Evolutionary conservation across 2,329 filamentous ascomycete genomes (phyloP), one percentile per base, ranked within the genome.

Genomic region (Periconia macrospinosa): DNA sequence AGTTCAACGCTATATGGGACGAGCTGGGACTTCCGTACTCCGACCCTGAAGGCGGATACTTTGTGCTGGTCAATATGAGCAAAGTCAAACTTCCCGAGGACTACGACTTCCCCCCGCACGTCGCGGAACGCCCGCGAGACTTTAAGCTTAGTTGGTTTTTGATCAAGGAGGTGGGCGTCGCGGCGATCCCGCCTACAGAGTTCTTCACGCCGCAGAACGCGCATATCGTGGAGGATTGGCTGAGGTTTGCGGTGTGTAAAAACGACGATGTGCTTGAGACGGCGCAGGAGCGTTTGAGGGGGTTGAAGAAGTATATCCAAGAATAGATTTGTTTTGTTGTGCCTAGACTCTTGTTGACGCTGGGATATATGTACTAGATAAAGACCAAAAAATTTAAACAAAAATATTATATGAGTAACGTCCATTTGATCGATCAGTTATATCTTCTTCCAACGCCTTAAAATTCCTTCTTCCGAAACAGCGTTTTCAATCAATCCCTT

Each of bases 61-160:
- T 99, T 70, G 91, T 99, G 40, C 85, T 99, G 49, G 94, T 91
- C 59, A 99, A 99, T 78, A 87, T 97, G 81, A 81, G 85, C 53
- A 92, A 93, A 71, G 91, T 99, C 53, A 86, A 89, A 71, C 72
- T 99, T 6, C 94, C 94, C 0, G 82, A 82, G 5, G 86, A 87
- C 70, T 99, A 97, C 73, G 84, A 88, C 0, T 97, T 97, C 80
- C 94, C 94, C 27, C 81, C 87, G 1, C 91, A 97, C 70, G 93
- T 99, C 35, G 90, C 89, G 14, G 86, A 82, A 67, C 85, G 94
- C 1, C 91, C 94, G 20, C 83, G 94, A 30, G 94, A 99, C 73
- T 99, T 97, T 78, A 91, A 96, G 80, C 83, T 99, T 45, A 86
- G 87, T 35, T 99, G 93, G 93, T 97, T 97, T 78, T 77, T 97